Base-by-base conservation (phyloP, 306 rosid species). In the Acmispon strigosus region DNA sequence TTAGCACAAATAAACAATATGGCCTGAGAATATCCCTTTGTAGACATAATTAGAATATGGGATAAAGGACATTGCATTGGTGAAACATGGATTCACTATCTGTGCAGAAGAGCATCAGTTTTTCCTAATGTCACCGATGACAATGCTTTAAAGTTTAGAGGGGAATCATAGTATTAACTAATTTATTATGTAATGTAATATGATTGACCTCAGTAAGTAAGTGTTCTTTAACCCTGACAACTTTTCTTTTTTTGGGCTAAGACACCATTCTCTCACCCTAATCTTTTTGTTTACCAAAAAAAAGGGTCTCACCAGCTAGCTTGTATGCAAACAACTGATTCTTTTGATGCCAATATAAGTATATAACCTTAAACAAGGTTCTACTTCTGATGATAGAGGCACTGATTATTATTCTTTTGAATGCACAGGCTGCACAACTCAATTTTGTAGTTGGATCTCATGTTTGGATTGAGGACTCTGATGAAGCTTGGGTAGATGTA, bases 401-500 rank as follows among this genome's bases (percentile, higher is more conserved):
- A 19, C 12, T 83, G 53, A 82, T 43, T 63, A 82, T 43, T 63
- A 53, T 60, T 51, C 62, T 41, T 82, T 79, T 80, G 48, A 58
- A 76, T 59, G 67, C 27, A 77, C 90, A 94, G 98, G 84, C 86
- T 68, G 66, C 75, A 70, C 83, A 86, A 69, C 79, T 76, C 41
- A 88, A 42, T 67, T 82, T 69, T 44, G 77, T 44, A 7, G 84
- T 87, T 70, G 98, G 97, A 62, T 81, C 96, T 59, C 84, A 66
- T 52, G 77, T 90, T 71, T 94, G 92, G 94, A 70, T 87, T 36
- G 92, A 89, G 86, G 95, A 94, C 80, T 81, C 85, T 44, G 92
- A 86, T 63, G 41, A 45, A 77, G 85, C 99, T 34, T 94, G 99
- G 97, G 10, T 86, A 63, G 97, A 87, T 65, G 99, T 89, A 60